A percentile compares a stretch with the other conserved stretches of the same genome.
phyloP scores from a whole-genome alignment of 305 asterid species.

The Euphrasia arctica region DNA sequence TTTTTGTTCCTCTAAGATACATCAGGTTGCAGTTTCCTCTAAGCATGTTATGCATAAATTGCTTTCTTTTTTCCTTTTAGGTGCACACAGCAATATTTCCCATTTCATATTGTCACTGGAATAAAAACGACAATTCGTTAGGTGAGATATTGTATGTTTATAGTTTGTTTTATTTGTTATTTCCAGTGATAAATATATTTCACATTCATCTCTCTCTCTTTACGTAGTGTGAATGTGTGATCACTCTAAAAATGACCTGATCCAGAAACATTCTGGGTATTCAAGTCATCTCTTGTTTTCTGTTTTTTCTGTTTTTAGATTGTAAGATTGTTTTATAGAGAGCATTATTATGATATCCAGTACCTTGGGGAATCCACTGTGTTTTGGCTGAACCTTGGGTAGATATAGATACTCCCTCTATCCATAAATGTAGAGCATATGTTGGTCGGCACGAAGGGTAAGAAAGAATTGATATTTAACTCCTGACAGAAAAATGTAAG shows the following conservation, averaged over 20 bases:
- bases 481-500: too few species aligned
- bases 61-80: slow-evolving; percentile 26
- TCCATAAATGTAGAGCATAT: too few species aligned
- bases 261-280: too few species aligned
- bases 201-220: neutral
- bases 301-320: too few species aligned
- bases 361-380: too few species aligned
- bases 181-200: neutral
- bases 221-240: neutral
- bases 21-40: neutral
- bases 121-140: slow-evolving; percentile 34
- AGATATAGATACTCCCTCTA: too few species aligned
- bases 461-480: too few species aligned
- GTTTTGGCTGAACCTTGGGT: too few species aligned
- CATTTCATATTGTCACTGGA: slow-evolving; percentile 22
- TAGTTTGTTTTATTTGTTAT: neutral
- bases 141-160: slow-evolving; percentile 28
- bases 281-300: neutral
- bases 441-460: too few species aligned
- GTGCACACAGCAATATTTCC: slow-evolving; percentile 47
- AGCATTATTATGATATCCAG: too few species aligned
- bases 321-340: too few species aligned
- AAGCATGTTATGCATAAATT: slow-evolving; percentile 12
- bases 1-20: slow-evolving; percentile 8
- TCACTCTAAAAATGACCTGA: neutral